These are phyloP conservation scores for Lactarius evosmus DNA, from an alignment of 768 basidiomycete species.

Conservation along the genomic window DNA sequence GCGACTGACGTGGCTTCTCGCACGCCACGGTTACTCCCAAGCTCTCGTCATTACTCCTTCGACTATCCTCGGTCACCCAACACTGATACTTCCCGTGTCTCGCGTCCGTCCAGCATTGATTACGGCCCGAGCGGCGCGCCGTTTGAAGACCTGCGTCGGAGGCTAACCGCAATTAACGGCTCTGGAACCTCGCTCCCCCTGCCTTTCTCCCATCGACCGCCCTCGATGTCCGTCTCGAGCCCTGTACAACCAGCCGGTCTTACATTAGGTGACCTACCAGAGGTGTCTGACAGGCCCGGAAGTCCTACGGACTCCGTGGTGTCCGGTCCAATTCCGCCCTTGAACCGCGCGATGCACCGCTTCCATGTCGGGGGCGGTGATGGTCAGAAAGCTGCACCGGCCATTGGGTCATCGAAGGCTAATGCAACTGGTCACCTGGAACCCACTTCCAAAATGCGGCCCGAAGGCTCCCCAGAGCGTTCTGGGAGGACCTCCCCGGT, in stretches of 20 bases:
- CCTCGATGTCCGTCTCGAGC: constrained; percentile 30
- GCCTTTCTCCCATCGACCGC: constrained; percentile 38
- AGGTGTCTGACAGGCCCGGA: constrained; percentile 52
- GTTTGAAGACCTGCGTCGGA: constrained; percentile 74
- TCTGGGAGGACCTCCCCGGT: constrained; percentile 80
- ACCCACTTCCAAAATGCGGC: constrained; percentile 61
- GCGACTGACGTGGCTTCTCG: constrained; percentile 40
- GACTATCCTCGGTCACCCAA: constrained; percentile 43
- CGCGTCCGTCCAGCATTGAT: constrained; percentile 49
- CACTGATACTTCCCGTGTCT: constrained; percentile 48
- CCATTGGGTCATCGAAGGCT: constrained; percentile 79
- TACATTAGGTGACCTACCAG: constrained; percentile 32
- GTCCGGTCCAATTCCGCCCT: constrained; percentile 65
- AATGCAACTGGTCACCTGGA: constrained; percentile 84
- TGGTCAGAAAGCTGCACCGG: constrained; percentile 83
- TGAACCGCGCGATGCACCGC: constrained; percentile 54
- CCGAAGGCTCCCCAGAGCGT: constrained; percentile 63
- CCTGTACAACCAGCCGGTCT: constrained; percentile 31
- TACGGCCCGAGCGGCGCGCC: constrained; percentile 49
- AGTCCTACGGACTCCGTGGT: constrained; percentile 84
- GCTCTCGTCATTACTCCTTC: constrained; percentile 43
- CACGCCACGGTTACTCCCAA: constrained; percentile 38
- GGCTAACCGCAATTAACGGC: constrained; percentile 70
- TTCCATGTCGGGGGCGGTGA: constrained; percentile 71
- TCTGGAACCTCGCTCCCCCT: constrained; percentile 61